Conservation (phyloP, 345 rosid genomes). For the Euphorbia pulcherrima region DNA sequence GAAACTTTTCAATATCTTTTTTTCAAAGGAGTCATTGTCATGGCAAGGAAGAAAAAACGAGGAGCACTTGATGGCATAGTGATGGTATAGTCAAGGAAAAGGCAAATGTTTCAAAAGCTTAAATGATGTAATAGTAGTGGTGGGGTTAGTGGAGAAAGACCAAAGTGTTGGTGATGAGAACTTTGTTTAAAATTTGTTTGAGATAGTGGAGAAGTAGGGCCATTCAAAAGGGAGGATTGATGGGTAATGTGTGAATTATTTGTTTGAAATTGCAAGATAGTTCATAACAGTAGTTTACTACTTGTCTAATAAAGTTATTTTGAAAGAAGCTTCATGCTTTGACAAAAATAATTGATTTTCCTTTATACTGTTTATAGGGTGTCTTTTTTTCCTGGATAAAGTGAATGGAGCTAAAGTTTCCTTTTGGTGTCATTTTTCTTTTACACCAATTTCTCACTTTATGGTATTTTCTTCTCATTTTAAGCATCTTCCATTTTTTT, state of each 20-base stretch:
- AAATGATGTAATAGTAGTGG: slow-evolving; percentile 18
- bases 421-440: too few relatives aligned
- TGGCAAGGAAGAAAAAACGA: slow-evolving; percentile 14
- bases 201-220: slow-evolving; percentile 41
- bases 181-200: slow-evolving; percentile 7
- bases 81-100: slow-evolving; percentile 18
- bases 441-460: too few relatives aligned
- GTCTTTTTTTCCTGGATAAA: too few relatives aligned
- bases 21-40: slow-evolving; percentile 25
- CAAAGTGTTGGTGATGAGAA: slow-evolving; percentile 25
- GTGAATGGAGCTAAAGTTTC: too few relatives aligned
- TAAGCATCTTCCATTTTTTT: too few relatives aligned
- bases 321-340: slow-evolving; percentile 27
- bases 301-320: slow-evolving; percentile 15
- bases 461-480: too few relatives aligned
- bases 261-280: slow-evolving; percentile 27
- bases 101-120: slow-evolving; percentile 18
- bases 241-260: slow-evolving; percentile 28
- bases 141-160: slow-evolving; percentile 50
- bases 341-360: neutral
- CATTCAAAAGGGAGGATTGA: slow-evolving; percentile 38
- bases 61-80: slow-evolving; percentile 20
- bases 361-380: too few relatives aligned
- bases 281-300: neutral
- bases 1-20: slow-evolving; percentile 9